Evolutionary conservation across 257 asterid genomes (phyloP).

Genomic region (Primulina tabacum): DNA sequence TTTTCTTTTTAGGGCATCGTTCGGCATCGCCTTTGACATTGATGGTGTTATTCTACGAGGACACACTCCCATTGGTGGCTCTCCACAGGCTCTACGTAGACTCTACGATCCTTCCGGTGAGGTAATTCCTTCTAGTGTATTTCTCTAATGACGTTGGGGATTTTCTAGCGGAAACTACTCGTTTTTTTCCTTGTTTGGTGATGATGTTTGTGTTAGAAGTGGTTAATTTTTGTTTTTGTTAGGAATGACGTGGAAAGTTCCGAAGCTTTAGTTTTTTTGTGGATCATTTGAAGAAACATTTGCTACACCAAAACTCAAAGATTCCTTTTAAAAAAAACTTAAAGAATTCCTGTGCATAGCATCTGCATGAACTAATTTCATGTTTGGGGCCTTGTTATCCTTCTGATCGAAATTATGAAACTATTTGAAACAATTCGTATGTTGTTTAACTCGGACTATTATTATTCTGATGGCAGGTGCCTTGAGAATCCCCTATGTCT

Average conservation of each 20-base stretch:
- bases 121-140: not conserved
- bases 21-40: slow-evolving; percentile 91
- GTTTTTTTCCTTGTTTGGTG: too few relatives aligned
- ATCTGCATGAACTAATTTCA: too few relatives aligned
- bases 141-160: not conserved
- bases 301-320: not conserved
- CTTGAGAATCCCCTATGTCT: slow-evolving; percentile 73
- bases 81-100: slow-evolving; percentile 71
- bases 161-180: not conserved
- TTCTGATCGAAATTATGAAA: slow-evolving; percentile 4
- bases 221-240: not conserved
- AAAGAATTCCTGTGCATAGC: too few relatives aligned
- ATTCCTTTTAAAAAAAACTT: too few relatives aligned
- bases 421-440: slow-evolving; percentile 8
- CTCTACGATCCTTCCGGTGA: slow-evolving; percentile 65
- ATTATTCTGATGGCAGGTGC: slow-evolving; percentile 46
- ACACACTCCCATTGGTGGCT: slow-evolving; percentile 69
- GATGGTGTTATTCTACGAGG: slow-evolving; percentile 93
- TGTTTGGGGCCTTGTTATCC: not conserved
- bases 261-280: too few relatives aligned
- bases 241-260: too few relatives aligned
- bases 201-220: too few relatives aligned
- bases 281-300: not conserved
- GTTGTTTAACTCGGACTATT: slow-evolving; percentile 9
- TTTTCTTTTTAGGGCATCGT: slow-evolving; percentile 38